These are phyloP conservation scores for Berkeleyomyces rouxiae DNA, from an alignment of 2,329 filamentous ascomycete species.

Conservation along the genomic window DNA sequence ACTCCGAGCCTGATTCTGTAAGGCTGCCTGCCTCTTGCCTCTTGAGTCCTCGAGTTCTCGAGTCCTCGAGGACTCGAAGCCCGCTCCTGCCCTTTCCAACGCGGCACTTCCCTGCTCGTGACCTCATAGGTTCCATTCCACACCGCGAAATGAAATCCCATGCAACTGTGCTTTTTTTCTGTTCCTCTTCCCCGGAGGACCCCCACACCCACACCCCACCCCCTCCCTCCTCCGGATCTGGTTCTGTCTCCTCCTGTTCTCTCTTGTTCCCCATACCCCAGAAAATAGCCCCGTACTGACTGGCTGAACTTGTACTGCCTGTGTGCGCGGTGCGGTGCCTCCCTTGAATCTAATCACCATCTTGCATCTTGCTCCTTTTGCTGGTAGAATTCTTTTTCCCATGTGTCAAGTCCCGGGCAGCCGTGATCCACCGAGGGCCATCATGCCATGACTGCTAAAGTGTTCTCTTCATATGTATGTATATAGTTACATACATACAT, in stretches of 20 bases:
- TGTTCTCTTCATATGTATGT: too few relatives aligned
- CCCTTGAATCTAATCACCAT: not conserved
- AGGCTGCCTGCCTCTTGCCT: too few relatives aligned
- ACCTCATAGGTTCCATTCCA: not conserved
- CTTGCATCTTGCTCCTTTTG: not conserved
- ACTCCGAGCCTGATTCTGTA: too few relatives aligned
- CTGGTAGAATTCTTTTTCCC: not conserved
- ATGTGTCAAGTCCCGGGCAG: too few relatives aligned
- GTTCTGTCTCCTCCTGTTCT: not conserved
- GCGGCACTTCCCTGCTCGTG: not conserved
- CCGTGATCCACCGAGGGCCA: too few relatives aligned
- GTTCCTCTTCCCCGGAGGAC: not conserved
- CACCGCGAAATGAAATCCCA: not conserved
- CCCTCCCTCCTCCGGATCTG: not conserved
- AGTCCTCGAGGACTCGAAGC: not conserved
- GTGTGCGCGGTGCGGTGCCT: not conserved
- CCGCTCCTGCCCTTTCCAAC: not conserved
- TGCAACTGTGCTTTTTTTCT: not conserved
- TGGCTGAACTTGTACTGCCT: not conserved
- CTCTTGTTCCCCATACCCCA: not conserved
- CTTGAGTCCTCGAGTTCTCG: too few relatives aligned
- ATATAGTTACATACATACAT: too few relatives aligned
- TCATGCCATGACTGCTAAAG: too few relatives aligned
- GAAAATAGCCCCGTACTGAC: not conserved
- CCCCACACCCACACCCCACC: not conserved